Evolutionary conservation across 768 basidiomycete species (phyloP).

Genomic region (Sarcomyxa edulis): DNA sequence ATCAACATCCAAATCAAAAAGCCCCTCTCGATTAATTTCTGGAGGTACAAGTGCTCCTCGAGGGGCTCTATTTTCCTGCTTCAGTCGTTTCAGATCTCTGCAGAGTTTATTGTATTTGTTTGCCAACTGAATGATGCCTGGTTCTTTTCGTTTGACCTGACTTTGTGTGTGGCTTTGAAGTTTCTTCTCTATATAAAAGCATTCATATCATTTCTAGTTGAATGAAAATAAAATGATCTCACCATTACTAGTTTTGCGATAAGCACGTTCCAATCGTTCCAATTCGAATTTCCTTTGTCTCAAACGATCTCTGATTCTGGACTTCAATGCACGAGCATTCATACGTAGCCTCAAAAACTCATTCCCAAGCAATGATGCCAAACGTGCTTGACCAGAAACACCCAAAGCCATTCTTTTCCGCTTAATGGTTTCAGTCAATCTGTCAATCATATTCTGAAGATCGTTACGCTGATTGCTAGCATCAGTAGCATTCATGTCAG

Average conservation of each 20-base stretch:
- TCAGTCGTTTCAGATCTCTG: constrained; percentile 14
- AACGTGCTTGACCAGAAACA: not conserved
- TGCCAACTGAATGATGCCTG: constrained; percentile 17
- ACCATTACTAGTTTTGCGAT: not conserved
- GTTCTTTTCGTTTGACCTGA: constrained; percentile 19
- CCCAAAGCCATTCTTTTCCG: not conserved
- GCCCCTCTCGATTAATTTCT: constrained; percentile 12
- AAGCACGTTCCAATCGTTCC: constrained; percentile 1
- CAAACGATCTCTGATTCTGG: constrained; percentile 8
- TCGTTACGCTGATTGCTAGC: not conserved
- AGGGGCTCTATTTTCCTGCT: constrained; percentile 15
- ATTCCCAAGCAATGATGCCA: not conserved
- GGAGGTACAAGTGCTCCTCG: constrained; percentile 15
- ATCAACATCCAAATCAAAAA: constrained; percentile 30
- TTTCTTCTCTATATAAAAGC: constrained; percentile 16
- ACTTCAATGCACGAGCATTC: constrained; percentile 4
- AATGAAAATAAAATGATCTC: not conserved
- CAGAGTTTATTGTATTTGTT: constrained; percentile 23
- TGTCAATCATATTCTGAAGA: not conserved
- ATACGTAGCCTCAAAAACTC: not conserved
- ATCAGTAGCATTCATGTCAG: not conserved
- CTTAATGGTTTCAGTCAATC: not conserved
- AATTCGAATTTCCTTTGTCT: constrained; percentile 6
- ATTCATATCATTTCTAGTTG: not conserved
- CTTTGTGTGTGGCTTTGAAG: constrained; percentile 20